Evolutionary conservation across 2,329 filamentous ascomycete species (phyloP).

Genomic region (Sclerotinia sclerotiorum): DNA sequence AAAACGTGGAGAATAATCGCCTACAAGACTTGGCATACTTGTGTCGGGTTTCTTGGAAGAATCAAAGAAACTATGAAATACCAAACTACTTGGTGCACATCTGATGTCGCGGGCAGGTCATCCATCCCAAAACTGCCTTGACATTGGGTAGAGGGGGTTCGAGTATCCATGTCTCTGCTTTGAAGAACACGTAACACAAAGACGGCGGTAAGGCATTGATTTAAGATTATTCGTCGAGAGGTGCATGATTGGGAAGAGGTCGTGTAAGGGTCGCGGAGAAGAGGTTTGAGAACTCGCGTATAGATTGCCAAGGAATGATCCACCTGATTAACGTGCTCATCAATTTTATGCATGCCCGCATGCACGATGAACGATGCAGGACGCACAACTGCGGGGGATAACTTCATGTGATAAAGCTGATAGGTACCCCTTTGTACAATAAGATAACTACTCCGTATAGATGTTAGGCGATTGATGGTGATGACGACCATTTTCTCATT

Average conservation of each 20-base stretch:
- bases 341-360: not conserved
- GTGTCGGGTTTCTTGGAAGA: not conserved
- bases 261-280: not conserved
- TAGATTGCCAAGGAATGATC: constrained; percentile 9
- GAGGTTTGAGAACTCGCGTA: constrained; percentile 8
- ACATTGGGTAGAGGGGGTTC: not conserved
- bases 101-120: not conserved
- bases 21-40: constrained; percentile 8
- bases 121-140: not conserved
- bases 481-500: not conserved
- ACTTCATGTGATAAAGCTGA: not conserved
- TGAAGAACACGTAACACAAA: not conserved
- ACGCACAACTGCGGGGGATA: not conserved
- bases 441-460: no score
- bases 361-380: constrained; percentile 8
- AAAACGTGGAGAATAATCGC: constrained; percentile 7
- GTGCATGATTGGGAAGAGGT: not conserved
- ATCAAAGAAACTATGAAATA: not conserved
- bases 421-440: not conserved
- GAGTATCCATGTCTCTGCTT: not conserved
- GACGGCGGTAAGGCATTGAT: not conserved
- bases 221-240: not conserved
- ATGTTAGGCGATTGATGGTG: not conserved
- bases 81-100: not conserved
- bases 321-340: constrained; percentile 7